Conservation (phyloP, 306 rosid genomes). For the Vachellia collinsii region DNA sequence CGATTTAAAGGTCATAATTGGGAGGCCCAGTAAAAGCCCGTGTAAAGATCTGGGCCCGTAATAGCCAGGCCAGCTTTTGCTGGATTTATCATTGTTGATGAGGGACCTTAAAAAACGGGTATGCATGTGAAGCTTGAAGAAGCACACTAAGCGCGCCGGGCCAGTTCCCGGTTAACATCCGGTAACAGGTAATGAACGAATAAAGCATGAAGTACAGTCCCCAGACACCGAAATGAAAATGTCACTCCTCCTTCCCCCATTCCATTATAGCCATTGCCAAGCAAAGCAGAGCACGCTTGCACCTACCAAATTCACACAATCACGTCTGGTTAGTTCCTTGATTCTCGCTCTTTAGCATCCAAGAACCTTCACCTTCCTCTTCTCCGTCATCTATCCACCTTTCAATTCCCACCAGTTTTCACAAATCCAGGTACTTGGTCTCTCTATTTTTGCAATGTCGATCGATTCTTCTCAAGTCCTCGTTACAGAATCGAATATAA, state of each 20-base stretch:
- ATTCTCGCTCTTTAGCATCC: constrained; percentile 10
- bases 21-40: background rate
- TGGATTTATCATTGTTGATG: background rate
- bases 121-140: constrained; percentile 11
- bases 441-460: constrained; percentile 28
- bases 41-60: background rate
- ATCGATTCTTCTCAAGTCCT: background rate
- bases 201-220: constrained; percentile 23
- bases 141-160: background rate
- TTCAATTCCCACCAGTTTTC: background rate
- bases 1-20: background rate
- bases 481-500: background rate
- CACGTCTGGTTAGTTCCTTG: constrained; percentile 15
- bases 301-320: constrained; percentile 15
- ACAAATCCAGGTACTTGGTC: background rate
- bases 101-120: background rate
- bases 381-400: background rate
- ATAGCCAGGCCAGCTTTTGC: background rate
- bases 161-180: constrained; percentile 40
- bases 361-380: background rate
- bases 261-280: constrained; percentile 49
- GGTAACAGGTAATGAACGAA: constrained; percentile 48
- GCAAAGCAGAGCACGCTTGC: constrained; percentile 28
- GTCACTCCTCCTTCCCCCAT: background rate
- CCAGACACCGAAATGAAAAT: constrained; percentile 26